Evolutionary conservation across 306 rosid genomes (phyloP).

Genomic region (Alnus rubra): DNA sequence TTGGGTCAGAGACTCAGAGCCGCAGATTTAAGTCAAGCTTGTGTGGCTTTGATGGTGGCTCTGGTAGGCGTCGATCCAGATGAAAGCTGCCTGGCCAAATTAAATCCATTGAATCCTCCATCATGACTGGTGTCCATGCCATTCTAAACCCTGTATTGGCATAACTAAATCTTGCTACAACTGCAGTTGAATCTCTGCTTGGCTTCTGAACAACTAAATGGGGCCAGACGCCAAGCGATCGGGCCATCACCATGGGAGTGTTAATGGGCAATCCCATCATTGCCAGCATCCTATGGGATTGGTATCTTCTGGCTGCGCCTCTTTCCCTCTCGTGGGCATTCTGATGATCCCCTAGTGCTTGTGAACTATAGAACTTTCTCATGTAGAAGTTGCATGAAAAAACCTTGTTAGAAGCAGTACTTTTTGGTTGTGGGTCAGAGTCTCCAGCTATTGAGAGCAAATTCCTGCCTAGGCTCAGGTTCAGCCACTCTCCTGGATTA

Average conservation of each 20-base stretch:
- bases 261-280: conserved; percentile 57
- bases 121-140: conserved; percentile 48
- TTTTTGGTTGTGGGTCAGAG: conserved; percentile 44
- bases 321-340: conserved; percentile 96
- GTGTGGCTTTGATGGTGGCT: conserved; percentile 46
- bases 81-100: conserved; percentile 97
- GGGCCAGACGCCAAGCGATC: conserved; percentile 76
- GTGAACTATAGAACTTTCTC: conserved; percentile 90
- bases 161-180: conserved; percentile 59
- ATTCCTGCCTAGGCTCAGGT: conserved; percentile 67
- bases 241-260: conserved; percentile 40
- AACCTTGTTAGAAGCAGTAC: conserved; percentile 53
- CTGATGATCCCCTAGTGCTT: conserved; percentile 95
- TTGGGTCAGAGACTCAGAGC: conserved; percentile 59
- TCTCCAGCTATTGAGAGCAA: conserved; percentile 45
- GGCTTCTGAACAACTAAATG: conserved; percentile 79
- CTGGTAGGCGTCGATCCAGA: conserved; percentile 44
- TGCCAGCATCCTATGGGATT: conserved; percentile 69
- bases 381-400: conserved; percentile 95
- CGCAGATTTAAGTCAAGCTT: conserved; percentile 80
- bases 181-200: conserved; percentile 48
- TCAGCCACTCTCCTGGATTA: conserved; percentile 69
- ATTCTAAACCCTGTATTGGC: conserved; percentile 45
- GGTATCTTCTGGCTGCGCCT: conserved; percentile 88
- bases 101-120: conserved; percentile 52